A percentile compares a stretch with the other conserved stretches of the same genome.
phyloP scores from a whole-genome alignment of 2,329 filamentous ascomycete species.

The Cadophora sp. region DNA sequence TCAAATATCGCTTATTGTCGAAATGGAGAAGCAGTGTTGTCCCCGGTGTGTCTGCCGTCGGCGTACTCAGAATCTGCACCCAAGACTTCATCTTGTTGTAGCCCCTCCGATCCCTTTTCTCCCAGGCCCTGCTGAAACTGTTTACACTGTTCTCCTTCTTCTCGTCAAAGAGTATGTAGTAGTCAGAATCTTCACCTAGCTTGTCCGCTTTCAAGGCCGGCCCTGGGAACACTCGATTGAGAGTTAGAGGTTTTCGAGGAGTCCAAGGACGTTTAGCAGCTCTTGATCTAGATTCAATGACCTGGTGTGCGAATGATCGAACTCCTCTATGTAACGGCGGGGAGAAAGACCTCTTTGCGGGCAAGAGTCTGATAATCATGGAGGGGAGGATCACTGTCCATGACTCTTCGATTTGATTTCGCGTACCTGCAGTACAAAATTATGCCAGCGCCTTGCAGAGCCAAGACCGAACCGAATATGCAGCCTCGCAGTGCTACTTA shows the following conservation, averaged over 20 bases:
- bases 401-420: neutral
- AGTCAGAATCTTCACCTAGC: neutral
- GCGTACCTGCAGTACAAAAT: slow-evolving; percentile 10
- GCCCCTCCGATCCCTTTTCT: neutral
- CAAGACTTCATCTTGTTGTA: slow-evolving; percentile 68
- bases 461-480: slow-evolving; percentile 14
- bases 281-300: neutral
- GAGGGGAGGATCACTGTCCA: neutral
- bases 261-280: neutral
- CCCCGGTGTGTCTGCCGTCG: slow-evolving; percentile 87
- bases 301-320: neutral
- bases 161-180: slow-evolving; percentile 25
- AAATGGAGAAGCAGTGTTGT: slow-evolving; percentile 80
- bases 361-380: slow-evolving; percentile 15
- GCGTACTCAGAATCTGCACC: slow-evolving; percentile 79
- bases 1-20: slow-evolving; percentile 81
- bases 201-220: slow-evolving; percentile 4
- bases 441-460: slow-evolving; percentile 16
- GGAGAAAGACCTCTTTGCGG: neutral
- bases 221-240: slow-evolving; percentile 25
- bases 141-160: slow-evolving; percentile 19
- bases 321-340: neutral
- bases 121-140: slow-evolving; percentile 1
- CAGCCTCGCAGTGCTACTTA: neutral
- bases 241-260: neutral